These are phyloP conservation scores for Suhomyces sp. DNA, from an alignment of 805 yeast species.

Conservation along the genomic window DNA sequence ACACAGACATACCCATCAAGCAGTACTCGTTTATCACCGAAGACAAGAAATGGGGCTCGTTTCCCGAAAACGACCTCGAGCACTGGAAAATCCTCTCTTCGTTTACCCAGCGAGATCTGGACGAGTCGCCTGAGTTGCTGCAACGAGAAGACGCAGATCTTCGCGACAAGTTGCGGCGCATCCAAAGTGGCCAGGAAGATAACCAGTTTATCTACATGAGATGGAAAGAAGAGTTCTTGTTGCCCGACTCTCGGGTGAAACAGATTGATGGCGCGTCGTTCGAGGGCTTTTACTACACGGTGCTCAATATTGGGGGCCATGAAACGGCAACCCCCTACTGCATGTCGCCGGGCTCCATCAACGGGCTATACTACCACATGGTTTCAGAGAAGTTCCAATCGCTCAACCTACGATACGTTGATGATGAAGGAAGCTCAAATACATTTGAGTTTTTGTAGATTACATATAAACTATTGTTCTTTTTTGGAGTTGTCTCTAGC, in stretches of 20 bases:
- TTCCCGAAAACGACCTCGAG: slow-evolving; percentile 41
- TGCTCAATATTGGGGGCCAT: slow-evolving; percentile 59
- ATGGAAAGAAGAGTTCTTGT: slow-evolving; percentile 89
- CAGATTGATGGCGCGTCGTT: slow-evolving; percentile 73
- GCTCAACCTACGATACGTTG: slow-evolving; percentile 57
- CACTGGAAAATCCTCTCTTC: slow-evolving; percentile 50
- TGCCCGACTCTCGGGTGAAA: slow-evolving; percentile 71
- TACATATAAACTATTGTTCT: neutral
- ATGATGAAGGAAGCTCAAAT: slow-evolving; percentile 41
- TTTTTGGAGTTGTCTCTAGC: slow-evolving; percentile 42
- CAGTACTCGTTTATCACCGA: slow-evolving; percentile 55
- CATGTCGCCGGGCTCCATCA: slow-evolving; percentile 59
- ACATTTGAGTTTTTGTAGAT: slow-evolving; percentile 22
- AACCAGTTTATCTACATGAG: slow-evolving; percentile 67
- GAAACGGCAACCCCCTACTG: slow-evolving; percentile 1
- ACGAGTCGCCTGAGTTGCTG: neutral
- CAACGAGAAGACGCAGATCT: slow-evolving; percentile 15
- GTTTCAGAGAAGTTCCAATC: slow-evolving; percentile 79
- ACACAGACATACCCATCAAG: slow-evolving; percentile 13
- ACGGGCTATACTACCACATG: slow-evolving; percentile 80
- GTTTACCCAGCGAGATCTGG: slow-evolving; percentile 47
- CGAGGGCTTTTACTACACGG: slow-evolving; percentile 89
- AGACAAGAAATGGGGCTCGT: slow-evolving; percentile 55
- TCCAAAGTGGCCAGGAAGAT: slow-evolving; percentile 30
- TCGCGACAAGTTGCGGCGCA: slow-evolving; percentile 22